Evolutionary conservation across 2,329 filamentous ascomycete genomes (phyloP), one percentile per base, ranked within the genome.

Genomic region (Dryadomyces sulphureus): DNA sequence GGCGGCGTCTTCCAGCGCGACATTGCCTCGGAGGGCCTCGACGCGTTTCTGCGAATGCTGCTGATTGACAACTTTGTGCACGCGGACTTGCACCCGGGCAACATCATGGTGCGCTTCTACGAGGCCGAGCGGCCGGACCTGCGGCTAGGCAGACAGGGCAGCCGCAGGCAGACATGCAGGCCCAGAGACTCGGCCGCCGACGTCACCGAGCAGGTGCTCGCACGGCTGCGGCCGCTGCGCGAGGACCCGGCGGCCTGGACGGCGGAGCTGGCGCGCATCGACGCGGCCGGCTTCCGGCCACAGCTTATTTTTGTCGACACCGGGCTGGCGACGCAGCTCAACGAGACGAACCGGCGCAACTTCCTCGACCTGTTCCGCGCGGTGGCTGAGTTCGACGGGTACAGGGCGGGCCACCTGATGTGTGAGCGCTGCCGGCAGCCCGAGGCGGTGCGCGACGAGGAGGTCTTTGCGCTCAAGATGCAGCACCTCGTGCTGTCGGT

Each of bases 51-150:
- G 43, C 86, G 89, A 56, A 98, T 98, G 92, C 68, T 98, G 16
- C 72, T 98, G 12, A 81, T 98, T 35, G 92, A 98, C 62, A 98
- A 98, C 61, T 98, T 98, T 61, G 81, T 95, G 22, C 92, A 98
- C 59, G 90, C 92, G 5, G 92, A 98, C 59, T 67, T 98, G 25
- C 92, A 98, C 59, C 92, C 92, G 0, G 92, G 92, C 22, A 98
- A 98, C 61, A 96, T 98, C 64, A 96, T 98, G 89, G 90, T 98
- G 41, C 87, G 93, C 52, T 98, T 98, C 67, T 95, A 96, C 64
- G 80, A 90, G 56, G 79, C 89, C 0, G 77, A 79, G 14, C 73
- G 81, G 50, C 75, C 90, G 0, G 76, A 82, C 42, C 66, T 93
- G 41, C 56, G 54, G 25, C 38, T 49, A 12, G 16, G 34, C n/a